phyloP scores from a whole-genome alignment of 2,329 filamentous ascomycete species.

The Fusarium sp. region DNA sequence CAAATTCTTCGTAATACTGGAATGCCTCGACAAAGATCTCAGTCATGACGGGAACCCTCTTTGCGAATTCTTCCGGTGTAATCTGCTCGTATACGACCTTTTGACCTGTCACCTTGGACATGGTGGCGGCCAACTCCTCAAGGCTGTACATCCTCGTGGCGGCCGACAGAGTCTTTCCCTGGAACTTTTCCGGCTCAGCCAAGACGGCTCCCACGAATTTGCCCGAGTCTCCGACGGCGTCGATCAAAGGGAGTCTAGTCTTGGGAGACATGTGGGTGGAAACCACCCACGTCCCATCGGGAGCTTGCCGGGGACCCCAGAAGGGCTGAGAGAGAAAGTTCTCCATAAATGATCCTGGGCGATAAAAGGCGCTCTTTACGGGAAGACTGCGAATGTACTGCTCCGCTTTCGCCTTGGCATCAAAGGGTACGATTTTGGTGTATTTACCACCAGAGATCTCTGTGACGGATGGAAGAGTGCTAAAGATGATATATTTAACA shows the following conservation, averaged over 20 bases:
- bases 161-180: conserved; percentile 58
- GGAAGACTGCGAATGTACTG: conserved; percentile 62
- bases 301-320: conserved; percentile 46
- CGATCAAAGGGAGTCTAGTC: conserved; percentile 57
- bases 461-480: conserved; percentile 51
- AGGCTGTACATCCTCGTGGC: conserved; percentile 54
- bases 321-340: conserved; percentile 49
- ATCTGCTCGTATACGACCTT: conserved; percentile 41
- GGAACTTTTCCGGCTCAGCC: conserved; percentile 56
- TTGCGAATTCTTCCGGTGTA: conserved; percentile 32
- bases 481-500: conserved; percentile 56
- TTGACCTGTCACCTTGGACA: conserved; percentile 57
- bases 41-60: conserved; percentile 15
- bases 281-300: conserved; percentile 48
- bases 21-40: conserved; percentile 27
- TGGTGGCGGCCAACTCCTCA: conserved; percentile 53
- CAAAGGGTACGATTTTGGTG: conserved; percentile 57
- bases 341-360: conserved; percentile 57
- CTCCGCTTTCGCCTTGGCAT: conserved; percentile 65
- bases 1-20: conserved; percentile 32
- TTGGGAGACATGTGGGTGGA: conserved; percentile 35
- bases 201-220: conserved; percentile 57
- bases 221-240: conserved; percentile 58
- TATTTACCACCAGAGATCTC: conserved; percentile 53
- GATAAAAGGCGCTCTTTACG: conserved; percentile 58